Evolutionary conservation across 768 basidiomycete species (phyloP), one percentile per base, ranked within the genome.

Genomic region (Lactarius deliciosus): DNA sequence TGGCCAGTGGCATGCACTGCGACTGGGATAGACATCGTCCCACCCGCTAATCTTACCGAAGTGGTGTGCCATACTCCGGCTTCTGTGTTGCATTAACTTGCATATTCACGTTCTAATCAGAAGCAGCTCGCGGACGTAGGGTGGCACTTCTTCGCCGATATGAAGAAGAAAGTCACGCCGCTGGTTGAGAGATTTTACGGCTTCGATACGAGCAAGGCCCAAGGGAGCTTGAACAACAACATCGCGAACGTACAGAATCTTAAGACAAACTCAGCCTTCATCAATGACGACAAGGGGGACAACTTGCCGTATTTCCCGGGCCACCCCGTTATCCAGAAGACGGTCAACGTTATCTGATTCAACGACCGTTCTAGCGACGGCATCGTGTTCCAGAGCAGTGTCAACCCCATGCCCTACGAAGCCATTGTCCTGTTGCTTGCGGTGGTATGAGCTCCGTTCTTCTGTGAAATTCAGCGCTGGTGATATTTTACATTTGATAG

Each of bases 361-460:
- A 56, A 64, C 34, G 66, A 60, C 53, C 62, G 66, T 40, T 59
- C 57, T 38, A 60, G 66, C 32, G 66, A 68, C 5, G 66, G 66
- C 43, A 32, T 64, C 15, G 13, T 60, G 15, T 68, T 64, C 40
- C 47, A 62, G 53, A 50, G 30, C 25, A 18, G 36, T 28, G 64
- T 68, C 54, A 59, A 60, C 28, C 66, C 62, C 20, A 68, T 64
- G 57, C 66, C 66, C 8, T 68, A 67, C 32, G 66, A 64, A 45
- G 62, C 58, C n/a, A 60, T 68, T 9, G 66, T 62, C 36, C 53
- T 64, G 5, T 58, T 68, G 9, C 66, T 68, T 25, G 53, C 58
- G 28, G 62, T 47, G 53, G 66, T 68, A 40, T 64, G 66, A 43
- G 30, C 30, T 55, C 22, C 32, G 10, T 11, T 40, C 3, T 34